Evolutionary conservation across 2,329 filamentous ascomycete genomes (phyloP).

Genomic region (Reticulascus tulasneorum): DNA sequence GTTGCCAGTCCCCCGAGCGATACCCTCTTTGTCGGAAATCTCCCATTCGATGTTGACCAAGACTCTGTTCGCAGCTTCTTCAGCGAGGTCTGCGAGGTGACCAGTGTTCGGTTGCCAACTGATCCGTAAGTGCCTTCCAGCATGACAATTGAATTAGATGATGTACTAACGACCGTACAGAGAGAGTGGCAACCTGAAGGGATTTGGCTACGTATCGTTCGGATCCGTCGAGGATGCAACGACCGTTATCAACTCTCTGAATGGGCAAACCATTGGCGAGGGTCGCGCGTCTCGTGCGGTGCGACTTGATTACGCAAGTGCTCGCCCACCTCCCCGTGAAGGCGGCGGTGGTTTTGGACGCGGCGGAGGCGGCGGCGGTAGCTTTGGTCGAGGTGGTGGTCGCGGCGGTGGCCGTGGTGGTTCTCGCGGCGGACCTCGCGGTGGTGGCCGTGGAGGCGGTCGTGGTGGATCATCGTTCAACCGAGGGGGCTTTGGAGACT

Average conservation of each 20-base stretch:
- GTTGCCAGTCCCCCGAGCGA: constrained; percentile 73
- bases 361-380: constrained; percentile 47
- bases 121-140: constrained; percentile 55
- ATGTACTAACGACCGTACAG: constrained; percentile 33
- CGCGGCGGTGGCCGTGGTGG: constrained; percentile 44
- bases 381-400: constrained; percentile 49
- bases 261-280: constrained; percentile 58
- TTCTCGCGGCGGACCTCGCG: constrained; percentile 42
- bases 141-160: background rate
- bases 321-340: constrained; percentile 56
- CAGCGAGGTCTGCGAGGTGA: constrained; percentile 63
- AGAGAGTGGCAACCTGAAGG: constrained; percentile 81
- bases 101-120: constrained; percentile 82
- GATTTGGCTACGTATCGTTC: constrained; percentile 89
- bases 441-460: constrained; percentile 50
- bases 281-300: constrained; percentile 70
- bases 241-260: constrained; percentile 64
- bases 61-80: constrained; percentile 73
- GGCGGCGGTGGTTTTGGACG: constrained; percentile 39
- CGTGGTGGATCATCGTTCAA: constrained; percentile 44
- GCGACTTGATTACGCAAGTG: constrained; percentile 77
- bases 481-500: constrained; percentile 38
- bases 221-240: constrained; percentile 78
- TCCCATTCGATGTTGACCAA: constrained; percentile 79
- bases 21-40: constrained; percentile 88